Conservation (phyloP, 768 basidiomycete genomes). For the Clathrus columnatus region DNA sequence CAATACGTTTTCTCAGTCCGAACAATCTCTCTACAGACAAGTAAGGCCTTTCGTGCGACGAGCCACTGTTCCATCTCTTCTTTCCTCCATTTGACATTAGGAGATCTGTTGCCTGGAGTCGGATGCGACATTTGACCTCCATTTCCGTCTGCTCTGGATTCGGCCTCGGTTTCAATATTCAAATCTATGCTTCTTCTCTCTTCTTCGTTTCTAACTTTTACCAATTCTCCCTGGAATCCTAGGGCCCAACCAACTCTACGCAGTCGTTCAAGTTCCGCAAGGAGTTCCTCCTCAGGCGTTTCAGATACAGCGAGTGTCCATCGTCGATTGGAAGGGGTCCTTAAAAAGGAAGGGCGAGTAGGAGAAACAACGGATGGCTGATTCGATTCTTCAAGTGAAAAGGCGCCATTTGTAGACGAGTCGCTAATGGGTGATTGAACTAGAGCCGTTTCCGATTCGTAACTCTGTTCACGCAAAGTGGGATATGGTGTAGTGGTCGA, state of each 20-base stretch:
- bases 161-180: neutral
- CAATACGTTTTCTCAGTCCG: constrained; percentile 39
- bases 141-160: neutral
- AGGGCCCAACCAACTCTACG: constrained; percentile 18
- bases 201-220: neutral
- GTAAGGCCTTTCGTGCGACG: constrained; percentile 30
- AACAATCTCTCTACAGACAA: constrained; percentile 41
- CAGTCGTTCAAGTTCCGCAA: constrained; percentile 22
- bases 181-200: neutral
- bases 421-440: neutral
- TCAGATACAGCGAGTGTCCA: constrained; percentile 27
- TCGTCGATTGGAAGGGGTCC: constrained; percentile 12
- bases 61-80: constrained; percentile 26
- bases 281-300: constrained; percentile 24
- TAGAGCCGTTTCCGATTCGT: neutral
- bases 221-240: constrained; percentile 7
- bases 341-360: constrained; percentile 5
- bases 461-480: neutral
- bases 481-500: neutral
- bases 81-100: constrained; percentile 4
- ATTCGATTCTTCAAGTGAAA: neutral
- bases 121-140: neutral
- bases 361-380: neutral
- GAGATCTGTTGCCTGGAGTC: neutral
- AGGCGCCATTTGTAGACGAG: neutral